Base-by-base conservation (phyloP, 495 filamentous ascomycete genomes). In the Hypoxylon trugodes region DNA sequence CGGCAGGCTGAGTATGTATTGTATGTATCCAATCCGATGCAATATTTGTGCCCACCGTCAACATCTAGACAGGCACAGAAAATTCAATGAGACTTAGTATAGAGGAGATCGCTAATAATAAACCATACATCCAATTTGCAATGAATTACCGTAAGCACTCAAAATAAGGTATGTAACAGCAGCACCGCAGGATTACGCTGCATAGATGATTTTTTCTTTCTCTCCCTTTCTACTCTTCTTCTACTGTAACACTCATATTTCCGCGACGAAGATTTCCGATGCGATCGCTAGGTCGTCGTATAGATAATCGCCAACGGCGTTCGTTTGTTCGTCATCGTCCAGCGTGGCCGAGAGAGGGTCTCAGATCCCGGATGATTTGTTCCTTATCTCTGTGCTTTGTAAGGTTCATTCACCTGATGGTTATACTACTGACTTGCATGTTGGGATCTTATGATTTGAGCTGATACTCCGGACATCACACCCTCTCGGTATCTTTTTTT, bases 101-200 rank as follows among this genome's bases (percentile, higher is more conserved):
- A 24, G n/a, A 19, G 18, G 45, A 52, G 52, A 58, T 57, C 28
- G 45, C 60, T 64, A 64, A 64, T 57, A 64, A 64, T 58, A 64
- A 64, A 58, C n/a, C 52, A 51, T 61, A 3, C 16, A n/a, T 36
- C 21, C 13, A 51, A 55, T 50, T 41, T 38, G 10, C n/a, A 13
- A 43, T 50, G 28, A 41, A 50, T 50, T 56, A 65, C 61, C 53
- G 61, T 65, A 65, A 65, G 61, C 61, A 59, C 61, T 59, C 61
- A 65, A 65, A 65, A 65, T 65, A 65, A 58, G 25, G 10, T 60
- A 60, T 60, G 61, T 59, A 38, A 65, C 53, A 52, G 61, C 61
- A 59, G 33, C 61, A 65, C 25, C 47, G 47, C 53, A 65, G 46
- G 61, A 58, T 57, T 33, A 47, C 47, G 61, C 53, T 65, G 43